Base-by-base conservation (phyloP, 345 rosid species). In the Schrenkiella parvula region DNA sequence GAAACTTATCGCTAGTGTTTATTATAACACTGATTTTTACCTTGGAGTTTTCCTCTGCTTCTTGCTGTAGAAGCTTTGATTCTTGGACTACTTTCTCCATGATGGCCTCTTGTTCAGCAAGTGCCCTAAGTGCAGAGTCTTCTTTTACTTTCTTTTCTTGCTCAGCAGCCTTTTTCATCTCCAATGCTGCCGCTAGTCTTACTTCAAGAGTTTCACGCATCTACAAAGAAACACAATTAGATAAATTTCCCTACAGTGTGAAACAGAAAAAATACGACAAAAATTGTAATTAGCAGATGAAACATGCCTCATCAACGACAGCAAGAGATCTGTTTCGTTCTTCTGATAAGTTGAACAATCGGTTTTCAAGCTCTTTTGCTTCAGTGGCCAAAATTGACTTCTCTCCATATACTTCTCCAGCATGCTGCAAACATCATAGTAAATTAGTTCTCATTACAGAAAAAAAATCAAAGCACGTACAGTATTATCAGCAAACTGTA, bases 391-490 rank as follows among this genome's bases (percentile, higher is more conserved):
- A 77, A 75, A 92, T 85, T 61, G 93, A 85, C 77, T 77, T 89
- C 83, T 92, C 99, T 17, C 97, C 98, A 72, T 87, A 81, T 21
- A 92, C 82, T 86, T 95, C 99, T 64, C 98, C 99, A 12, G 92
- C 84, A 79, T 86, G 93, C 99, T 95, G 81, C 72, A 81, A 71
- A 29, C 79, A 34, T 18, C 47, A 53, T 37, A 22, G 18, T 12
- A 42, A 72, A 32, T 58, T 17, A 75, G 73, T 42, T 59, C 31
- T 39, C n/a, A 25, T 10, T 6, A 52, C 11, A 31, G 37, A 31
- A 17, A 53, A 15, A 23, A 25, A 64, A 37, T 59, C 39, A 17
- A 42, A 37, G 10, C 22, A 21, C 6, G 18, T 25, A 26, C 34
- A 26, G 22, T 13, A 21, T 5, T 14, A 10, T 37, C 14, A 10